Base-by-base conservation (phyloP, 805 yeast genomes). In the Metschnikowia lochheadii region DNA sequence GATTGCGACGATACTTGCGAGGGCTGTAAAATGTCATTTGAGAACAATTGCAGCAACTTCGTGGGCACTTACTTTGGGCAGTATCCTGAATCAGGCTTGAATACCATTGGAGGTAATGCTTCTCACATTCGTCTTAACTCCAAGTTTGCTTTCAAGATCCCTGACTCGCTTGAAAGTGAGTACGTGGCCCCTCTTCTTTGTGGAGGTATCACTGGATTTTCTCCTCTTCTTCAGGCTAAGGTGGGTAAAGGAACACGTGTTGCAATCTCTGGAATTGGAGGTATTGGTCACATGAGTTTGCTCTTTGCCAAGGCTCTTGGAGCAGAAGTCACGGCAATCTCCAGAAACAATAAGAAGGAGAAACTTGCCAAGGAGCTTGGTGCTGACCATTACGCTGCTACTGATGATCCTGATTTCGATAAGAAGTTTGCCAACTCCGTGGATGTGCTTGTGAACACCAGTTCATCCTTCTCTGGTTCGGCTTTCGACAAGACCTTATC, bases 211-310 rank as follows among this genome's bases (percentile, higher is more conserved):
- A 59, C 63, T 6, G 59, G 56, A 2, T 58, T 56, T 45, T 53
- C 62, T n/a, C 63, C 63, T 6, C 57, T 59, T n/a, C 37, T 53
- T 33, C 56, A 57, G 40, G 54, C 59, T 34, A 54, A 52, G 20
- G 59, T 50, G 5, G 54, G 55, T 17, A 50, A 50, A 41, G 61
- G 62, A 21, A 71, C 72, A 42, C 75, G 69, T 41, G 84, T 83
- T 46, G 87, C 84, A 40, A 67, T 83, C 50, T 75, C 79, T 50
- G 87, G 87, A 49, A 74, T 83, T 51, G 88, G 88, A 46, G 88
- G 88, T 33, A 73, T 83, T 50, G 88, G 88, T 44, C 84, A 81
- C 69, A 73, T 81, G 73, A 84, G 78, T n/a, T 64, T 83, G 49
- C 73, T 76, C 63, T 79, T 79, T 55, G 83, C 87, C 40, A 71